phyloP scores from a whole-genome alignment of 169 alveolate species.

The Babesia sp. region DNA sequence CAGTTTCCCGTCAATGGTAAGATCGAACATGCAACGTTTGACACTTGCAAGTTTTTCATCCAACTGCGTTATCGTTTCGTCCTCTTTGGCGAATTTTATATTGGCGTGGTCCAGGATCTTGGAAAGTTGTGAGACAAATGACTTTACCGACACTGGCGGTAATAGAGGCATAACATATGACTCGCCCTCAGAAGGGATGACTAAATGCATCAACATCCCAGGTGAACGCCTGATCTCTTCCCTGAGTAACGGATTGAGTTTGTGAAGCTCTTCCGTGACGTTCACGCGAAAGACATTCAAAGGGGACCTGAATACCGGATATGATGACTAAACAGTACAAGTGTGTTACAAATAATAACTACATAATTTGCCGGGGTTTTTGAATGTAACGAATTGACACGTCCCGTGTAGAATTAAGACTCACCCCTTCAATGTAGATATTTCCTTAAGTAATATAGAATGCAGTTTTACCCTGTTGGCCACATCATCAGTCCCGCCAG shows the following conservation, averaged over 20 bases:
- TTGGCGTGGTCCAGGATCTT: not conserved
- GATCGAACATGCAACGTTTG: constrained; percentile 21
- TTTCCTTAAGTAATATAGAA: constrained; percentile 11
- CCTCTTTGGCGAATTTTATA: constrained; percentile 14
- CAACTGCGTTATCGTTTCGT: not conserved
- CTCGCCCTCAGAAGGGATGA: constrained; percentile 7
- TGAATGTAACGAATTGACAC: no score
- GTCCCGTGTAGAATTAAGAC: not conserved
- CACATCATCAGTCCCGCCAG: constrained; percentile 11
- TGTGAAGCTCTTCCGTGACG: constrained; percentile 2
- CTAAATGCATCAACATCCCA: constrained; percentile 1
- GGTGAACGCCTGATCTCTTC: constrained; percentile 2
- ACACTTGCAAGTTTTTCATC: not conserved
- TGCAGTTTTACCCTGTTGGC: constrained; percentile 7
- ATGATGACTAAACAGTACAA: no score
- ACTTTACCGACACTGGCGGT: constrained; percentile 24
- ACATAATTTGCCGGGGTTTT: not conserved
- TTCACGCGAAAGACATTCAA: constrained; percentile 21
- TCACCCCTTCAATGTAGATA: constrained; percentile 10
- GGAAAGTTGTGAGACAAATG: constrained; percentile 16
- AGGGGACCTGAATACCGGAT: constrained; percentile 33
- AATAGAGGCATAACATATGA: constrained; percentile 6
- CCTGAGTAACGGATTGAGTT: constrained; percentile 13
- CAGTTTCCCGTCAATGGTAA: constrained; percentile 5
- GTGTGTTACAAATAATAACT: not conserved